Base-by-base conservation (phyloP, 176 grass and related monocot species). In the Otatea glauca region DNA sequence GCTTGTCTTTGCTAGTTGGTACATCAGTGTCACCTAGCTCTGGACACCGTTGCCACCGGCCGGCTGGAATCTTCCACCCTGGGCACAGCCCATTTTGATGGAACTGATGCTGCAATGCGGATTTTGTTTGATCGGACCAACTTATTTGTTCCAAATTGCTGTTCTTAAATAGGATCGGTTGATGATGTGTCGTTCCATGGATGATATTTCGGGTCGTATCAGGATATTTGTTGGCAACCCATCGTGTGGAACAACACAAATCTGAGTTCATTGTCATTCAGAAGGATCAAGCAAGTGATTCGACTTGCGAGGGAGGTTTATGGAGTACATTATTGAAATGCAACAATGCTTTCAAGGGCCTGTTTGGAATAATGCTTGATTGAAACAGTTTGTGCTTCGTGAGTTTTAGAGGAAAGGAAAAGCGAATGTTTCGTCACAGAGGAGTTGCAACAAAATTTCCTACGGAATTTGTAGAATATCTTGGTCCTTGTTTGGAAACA, bases 61-160 rank as follows among this genome's bases (percentile, higher is more conserved):
- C 35, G 24, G 55, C 45, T 17, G 68, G 88, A 90, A 90, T 90
- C 84, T 87, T 87, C 75, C 89, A 90, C 64, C 84, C 89, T 87
- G 88, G 84, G 79, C 79, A 83, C 84, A 83, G 50, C 74, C 32
- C 27, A 25, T 63, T 7, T 65, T n/a, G 69, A 51, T 51, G 50
- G n/a, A 42, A 25, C 37, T 16, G 27, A 41, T 8, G 20, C 9
- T 43, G 14, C 71, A 6, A 64, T 15, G 61, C 60, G 1, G 50
- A 24, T 4, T 23, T 59, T 43, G 20, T 67, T 17, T 21, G 10
- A 34, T 32, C 67, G 61, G 58, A 73, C 24, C 7, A 38, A 20
- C 82, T 66, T 66, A n/a, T 76, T 43, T 68, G 24, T 42, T 20
- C 72, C n/a, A 18, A 68, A 17, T 12, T 73, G 5, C 54, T 43